Evolutionary conservation across 352 stramenopile genomes (phyloP).

Genomic region (Chrysophaeum taylorii): DNA sequence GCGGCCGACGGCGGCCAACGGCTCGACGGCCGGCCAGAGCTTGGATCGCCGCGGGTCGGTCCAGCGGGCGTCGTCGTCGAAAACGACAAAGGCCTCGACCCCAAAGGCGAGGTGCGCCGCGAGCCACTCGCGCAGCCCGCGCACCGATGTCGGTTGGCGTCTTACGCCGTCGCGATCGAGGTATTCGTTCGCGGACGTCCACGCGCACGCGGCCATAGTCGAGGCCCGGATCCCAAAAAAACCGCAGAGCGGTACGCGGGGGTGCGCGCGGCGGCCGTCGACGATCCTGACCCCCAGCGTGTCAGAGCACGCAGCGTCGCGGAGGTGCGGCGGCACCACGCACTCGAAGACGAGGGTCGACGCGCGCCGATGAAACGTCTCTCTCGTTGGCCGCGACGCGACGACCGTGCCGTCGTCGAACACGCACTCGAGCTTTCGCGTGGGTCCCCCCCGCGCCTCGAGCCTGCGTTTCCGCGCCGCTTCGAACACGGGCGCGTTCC

Average conservation of each 20-base stretch:
- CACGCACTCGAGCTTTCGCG: neutral
- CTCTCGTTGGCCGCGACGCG: neutral
- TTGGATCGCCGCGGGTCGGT: neutral
- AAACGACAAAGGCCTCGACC: neutral
- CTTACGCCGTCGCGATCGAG: neutral
- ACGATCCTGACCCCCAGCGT: neutral
- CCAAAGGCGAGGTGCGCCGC: neutral
- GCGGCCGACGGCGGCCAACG: neutral
- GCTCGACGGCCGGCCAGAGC: neutral
- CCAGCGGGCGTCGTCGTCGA: neutral
- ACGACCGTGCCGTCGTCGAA: neutral
- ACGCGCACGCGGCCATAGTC: neutral
- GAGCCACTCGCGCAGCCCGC: neutral
- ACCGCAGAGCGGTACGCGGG: neutral
- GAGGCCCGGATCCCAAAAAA: too few species aligned
- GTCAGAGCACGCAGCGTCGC: neutral
- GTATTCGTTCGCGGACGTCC: neutral
- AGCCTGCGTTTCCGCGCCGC: neutral
- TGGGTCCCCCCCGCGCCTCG: neutral
- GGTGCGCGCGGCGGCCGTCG: neutral
- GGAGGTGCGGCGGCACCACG: neutral
- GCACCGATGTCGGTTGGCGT: neutral
- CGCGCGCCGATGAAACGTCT: neutral
- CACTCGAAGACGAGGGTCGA: slow-evolving; percentile 2
- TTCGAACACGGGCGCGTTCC: neutral